Conservation (phyloP, 2,329 filamentous ascomycete genomes). For the Pseudogymnoascus sp. region DNA sequence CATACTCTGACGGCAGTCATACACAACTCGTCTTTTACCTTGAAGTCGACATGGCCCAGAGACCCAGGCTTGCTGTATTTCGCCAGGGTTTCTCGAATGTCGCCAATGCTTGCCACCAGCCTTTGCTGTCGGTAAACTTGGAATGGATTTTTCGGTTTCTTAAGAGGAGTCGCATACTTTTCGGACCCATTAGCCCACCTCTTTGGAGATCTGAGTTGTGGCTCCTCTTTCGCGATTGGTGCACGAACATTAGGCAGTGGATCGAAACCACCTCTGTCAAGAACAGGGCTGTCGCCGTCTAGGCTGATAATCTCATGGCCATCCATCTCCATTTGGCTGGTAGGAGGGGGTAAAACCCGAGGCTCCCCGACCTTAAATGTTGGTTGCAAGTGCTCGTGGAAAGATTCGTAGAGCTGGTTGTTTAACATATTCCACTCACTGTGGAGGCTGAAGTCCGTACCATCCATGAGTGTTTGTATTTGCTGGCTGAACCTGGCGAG, state of each 20-base stretch:
- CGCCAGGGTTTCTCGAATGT: constrained; percentile 46
- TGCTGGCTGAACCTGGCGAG: constrained; percentile 47
- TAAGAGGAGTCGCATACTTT: not conserved
- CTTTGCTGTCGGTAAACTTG: not conserved
- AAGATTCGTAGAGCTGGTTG: constrained; percentile 29
- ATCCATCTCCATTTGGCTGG: not conserved
- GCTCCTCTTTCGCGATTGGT: not conserved
- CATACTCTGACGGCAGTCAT: constrained; percentile 50
- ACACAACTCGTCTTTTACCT: constrained; percentile 51
- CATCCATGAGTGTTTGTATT: constrained; percentile 45
- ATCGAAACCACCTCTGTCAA: not conserved
- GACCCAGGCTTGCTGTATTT: constrained; percentile 47
- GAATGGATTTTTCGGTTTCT: not conserved
- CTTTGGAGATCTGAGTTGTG: not conserved
- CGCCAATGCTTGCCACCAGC: constrained; percentile 21
- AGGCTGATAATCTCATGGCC: constrained; percentile 13
- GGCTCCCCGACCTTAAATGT: constrained; percentile 17
- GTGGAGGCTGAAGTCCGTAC: constrained; percentile 41
- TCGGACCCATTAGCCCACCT: not conserved
- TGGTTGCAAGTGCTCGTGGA: constrained; percentile 28
- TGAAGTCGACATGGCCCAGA: constrained; percentile 48
- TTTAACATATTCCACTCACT: constrained; percentile 30
- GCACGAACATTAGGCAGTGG: not conserved
- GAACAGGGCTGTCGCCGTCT: constrained; percentile 15
- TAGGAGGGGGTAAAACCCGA: constrained; percentile 20